Percentiles rank a stretch among this genome's conserved stretches.
Evolutionary conservation across 108 stramenopile genomes (phyloP).

Genomic region (Nitzschia inconspicua): DNA sequence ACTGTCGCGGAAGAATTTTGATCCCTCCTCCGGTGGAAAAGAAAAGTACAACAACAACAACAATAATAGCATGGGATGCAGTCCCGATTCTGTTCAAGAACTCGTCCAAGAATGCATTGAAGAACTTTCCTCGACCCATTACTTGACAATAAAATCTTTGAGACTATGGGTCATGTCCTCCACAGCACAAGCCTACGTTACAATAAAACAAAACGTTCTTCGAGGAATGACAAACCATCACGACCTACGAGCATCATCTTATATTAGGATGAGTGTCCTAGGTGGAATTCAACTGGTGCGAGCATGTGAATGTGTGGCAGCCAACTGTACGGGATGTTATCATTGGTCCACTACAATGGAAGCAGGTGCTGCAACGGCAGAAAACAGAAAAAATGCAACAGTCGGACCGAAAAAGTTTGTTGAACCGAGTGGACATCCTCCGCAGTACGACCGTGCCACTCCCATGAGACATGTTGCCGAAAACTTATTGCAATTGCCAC

Average conservation of each 20-base stretch:
- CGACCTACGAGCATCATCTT: neutral
- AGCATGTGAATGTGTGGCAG: constrained; percentile 25
- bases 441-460: constrained; percentile 17
- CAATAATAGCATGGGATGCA: too few species aligned
- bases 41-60: too few species aligned
- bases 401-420: neutral
- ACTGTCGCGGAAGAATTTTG: constrained; percentile 1
- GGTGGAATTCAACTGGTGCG: constrained; percentile 7
- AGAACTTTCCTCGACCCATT: constrained; percentile 19
- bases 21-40: too few species aligned
- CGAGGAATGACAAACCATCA: constrained; percentile 4
- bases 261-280: constrained; percentile 6
- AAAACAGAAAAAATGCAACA: neutral
- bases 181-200: constrained; percentile 15
- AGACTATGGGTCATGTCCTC: constrained; percentile 12
- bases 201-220: constrained; percentile 10
- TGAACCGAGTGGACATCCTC: constrained; percentile 1
- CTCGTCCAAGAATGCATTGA: constrained; percentile 16
- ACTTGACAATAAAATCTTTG: constrained; percentile 28
- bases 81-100: constrained; percentile 8
- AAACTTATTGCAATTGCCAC: constrained; percentile 12
- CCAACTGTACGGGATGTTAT: constrained; percentile 15
- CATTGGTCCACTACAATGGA: neutral
- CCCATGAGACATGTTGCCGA: constrained; percentile 6
- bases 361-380: too few species aligned